Conservation (phyloP, 169 alveolate genomes). For the Cyclospora cayetanensis region DNA sequence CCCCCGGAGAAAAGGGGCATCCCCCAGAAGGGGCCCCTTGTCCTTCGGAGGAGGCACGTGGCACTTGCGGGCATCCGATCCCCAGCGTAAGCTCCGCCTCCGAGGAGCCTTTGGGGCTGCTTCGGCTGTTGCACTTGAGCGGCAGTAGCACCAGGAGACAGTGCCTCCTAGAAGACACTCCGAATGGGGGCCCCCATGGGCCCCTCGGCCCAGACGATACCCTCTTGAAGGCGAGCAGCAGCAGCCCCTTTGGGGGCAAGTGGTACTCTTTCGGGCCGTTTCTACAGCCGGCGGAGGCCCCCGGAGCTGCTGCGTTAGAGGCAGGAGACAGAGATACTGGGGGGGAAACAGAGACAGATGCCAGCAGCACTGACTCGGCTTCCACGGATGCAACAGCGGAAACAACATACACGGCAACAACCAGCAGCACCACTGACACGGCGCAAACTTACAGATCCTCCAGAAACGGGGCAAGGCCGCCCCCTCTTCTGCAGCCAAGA, state of each 20-base stretch:
- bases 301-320: neutral
- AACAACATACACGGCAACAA: slow-evolving; percentile 45
- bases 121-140: neutral
- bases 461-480: neutral
- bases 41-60: neutral
- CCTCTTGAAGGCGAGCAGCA: neutral
- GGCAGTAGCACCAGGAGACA: too few species aligned
- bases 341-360: slow-evolving; percentile 54
- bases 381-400: slow-evolving; percentile 48
- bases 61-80: neutral
- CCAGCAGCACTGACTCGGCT: slow-evolving; percentile 54
- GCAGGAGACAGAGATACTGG: slow-evolving; percentile 15
- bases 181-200: slow-evolving; percentile 1
- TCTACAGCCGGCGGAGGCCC: slow-evolving; percentile 17
- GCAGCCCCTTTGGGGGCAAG: neutral
- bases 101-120: neutral
- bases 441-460: neutral
- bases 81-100: neutral
- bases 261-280: slow-evolving; percentile 49
- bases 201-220: neutral
- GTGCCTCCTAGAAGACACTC: too few species aligned
- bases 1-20: neutral
- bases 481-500: slow-evolving; percentile 11
- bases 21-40: neutral
- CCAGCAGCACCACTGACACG: slow-evolving; percentile 53